Conservation (phyloP, 2,329 filamentous ascomycete species). For the Xylaria sp. region DNA sequence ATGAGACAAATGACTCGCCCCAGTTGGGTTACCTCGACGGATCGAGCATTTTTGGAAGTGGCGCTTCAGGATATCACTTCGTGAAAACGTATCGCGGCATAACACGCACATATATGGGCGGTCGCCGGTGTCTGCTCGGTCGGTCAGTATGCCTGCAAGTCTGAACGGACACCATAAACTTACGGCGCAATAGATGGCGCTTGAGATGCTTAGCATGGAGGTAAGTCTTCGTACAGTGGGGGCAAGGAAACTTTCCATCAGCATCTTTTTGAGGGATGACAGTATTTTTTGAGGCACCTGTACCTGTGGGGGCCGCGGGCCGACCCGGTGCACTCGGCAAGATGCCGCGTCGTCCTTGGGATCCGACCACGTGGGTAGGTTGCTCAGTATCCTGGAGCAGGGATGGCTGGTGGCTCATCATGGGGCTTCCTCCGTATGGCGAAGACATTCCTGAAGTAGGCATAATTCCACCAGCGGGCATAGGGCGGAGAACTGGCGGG, state of each 20-base stretch:
- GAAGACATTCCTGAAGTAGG: conserved; percentile 62
- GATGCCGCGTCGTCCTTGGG: conserved; percentile 89
- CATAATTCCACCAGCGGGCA: conserved; percentile 71
- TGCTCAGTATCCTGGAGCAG: conserved; percentile 65
- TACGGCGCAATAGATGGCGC: conserved; percentile 93
- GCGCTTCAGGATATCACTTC: conserved; percentile 97
- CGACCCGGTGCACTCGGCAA: conserved; percentile 88
- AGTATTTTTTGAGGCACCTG: conserved; percentile 74
- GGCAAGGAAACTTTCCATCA: conserved; percentile 97
- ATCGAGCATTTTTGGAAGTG: conserved; percentile 99
- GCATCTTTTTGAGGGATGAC: conserved; percentile 93
- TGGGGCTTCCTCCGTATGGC: conserved; percentile 63
- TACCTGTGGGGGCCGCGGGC: conserved; percentile 76
- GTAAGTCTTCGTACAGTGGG: conserved; percentile 98
- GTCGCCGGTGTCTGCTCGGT: conserved; percentile 82
- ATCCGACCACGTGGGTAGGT: conserved; percentile 91
- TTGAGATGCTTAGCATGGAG: conserved; percentile 97
- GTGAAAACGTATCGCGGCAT: conserved; percentile 96
- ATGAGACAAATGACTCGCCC: conserved; percentile 92
- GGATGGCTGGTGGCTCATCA: conserved; percentile 61
- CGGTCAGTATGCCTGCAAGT: conserved; percentile 25
- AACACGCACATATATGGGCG: conserved; percentile 98
- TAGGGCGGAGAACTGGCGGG: conserved; percentile 69
- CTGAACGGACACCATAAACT: conserved; percentile 53
- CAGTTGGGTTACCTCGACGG: conserved; percentile 91